Conservation (phyloP, 176 grass and related monocot genomes). For the Musa troglodytarum region DNA sequence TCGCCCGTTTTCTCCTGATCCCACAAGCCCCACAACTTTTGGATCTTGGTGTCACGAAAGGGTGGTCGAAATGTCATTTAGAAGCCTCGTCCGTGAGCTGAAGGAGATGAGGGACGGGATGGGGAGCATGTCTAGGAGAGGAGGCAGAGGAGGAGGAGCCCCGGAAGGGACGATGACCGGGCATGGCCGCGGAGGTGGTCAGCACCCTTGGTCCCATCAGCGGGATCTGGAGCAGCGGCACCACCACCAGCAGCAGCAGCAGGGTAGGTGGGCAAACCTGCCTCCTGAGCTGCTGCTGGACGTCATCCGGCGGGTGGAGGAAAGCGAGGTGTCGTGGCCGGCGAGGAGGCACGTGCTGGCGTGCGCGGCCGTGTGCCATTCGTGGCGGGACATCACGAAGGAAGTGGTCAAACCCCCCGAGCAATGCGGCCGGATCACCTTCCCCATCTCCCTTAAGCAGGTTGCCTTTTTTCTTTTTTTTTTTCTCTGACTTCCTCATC, state of each 20-base stretch:
- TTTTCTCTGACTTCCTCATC: background rate
- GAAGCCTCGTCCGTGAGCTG: conserved; percentile 72
- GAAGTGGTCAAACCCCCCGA: background rate
- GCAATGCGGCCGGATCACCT: background rate
- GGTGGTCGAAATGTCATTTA: conserved; percentile 62
- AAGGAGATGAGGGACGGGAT: conserved; percentile 94
- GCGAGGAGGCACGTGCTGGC: background rate
- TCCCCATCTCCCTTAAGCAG: background rate
- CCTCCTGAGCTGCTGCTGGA: background rate
- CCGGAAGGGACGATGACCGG: conserved; percentile 20
- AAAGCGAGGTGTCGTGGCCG: background rate
- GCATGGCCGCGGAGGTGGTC: conserved; percentile 33
- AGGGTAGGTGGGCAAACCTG: background rate
- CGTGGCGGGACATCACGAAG: background rate
- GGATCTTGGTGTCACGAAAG: background rate
- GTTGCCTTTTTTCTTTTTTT: background rate
- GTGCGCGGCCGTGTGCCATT: background rate
- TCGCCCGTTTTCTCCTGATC: background rate
- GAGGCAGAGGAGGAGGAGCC: conserved; percentile 29
- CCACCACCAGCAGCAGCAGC: background rate
- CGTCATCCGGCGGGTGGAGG: background rate
- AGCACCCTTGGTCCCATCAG: conserved; percentile 46
- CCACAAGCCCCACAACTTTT: background rate
- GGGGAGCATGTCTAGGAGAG: conserved; percentile 67
- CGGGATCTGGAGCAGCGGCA: background rate